phyloP scores from a whole-genome alignment of 768 basidiomycete species.

The Tricholoma sp. region DNA sequence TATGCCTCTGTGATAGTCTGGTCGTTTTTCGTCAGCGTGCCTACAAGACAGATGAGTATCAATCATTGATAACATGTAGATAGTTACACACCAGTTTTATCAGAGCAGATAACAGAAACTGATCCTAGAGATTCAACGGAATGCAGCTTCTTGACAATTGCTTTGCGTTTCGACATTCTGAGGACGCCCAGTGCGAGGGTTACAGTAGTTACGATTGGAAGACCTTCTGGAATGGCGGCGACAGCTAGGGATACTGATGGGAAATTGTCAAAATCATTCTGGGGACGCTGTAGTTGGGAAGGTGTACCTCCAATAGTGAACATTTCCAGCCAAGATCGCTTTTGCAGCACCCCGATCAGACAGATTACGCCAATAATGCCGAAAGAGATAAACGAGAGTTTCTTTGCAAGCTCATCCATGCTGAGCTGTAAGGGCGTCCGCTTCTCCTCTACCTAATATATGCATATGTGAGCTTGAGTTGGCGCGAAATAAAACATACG shows the following conservation, averaged over 20 bases:
- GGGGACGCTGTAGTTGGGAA: neutral
- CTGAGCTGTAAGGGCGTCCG: conserved; percentile 87
- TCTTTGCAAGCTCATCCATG: conserved; percentile 96
- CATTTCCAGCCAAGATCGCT: conserved; percentile 92
- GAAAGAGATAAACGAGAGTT: conserved; percentile 85
- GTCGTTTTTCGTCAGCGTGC: conserved; percentile 93
- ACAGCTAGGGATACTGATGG: conserved; percentile 87
- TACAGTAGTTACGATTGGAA: conserved; percentile 96
- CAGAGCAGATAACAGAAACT: conserved; percentile 96
- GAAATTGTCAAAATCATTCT: neutral
- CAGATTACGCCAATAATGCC: conserved; percentile 93
- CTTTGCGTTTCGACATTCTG: conserved; percentile 90
- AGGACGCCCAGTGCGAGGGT: conserved; percentile 93
- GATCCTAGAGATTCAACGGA: conserved; percentile 92
- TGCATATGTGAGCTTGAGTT: neutral
- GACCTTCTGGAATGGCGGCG: conserved; percentile 95
- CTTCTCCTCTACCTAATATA: conserved; percentile 70
- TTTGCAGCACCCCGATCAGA: conserved; percentile 81
- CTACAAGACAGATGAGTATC: conserved; percentile 29
- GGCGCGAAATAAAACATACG: conserved; percentile 15
- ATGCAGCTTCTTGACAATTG: conserved; percentile 95
- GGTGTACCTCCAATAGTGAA: conserved; percentile 93
- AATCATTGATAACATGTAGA: neutral
- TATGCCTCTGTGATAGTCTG: conserved; percentile 91
- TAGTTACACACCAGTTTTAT: conserved; percentile 74